Percentiles rank a stretch among this genome's conserved stretches.
Evolutionary conservation across 2,329 filamentous ascomycete genomes (phyloP).

Genomic region (Exophiala oligosperma): DNA sequence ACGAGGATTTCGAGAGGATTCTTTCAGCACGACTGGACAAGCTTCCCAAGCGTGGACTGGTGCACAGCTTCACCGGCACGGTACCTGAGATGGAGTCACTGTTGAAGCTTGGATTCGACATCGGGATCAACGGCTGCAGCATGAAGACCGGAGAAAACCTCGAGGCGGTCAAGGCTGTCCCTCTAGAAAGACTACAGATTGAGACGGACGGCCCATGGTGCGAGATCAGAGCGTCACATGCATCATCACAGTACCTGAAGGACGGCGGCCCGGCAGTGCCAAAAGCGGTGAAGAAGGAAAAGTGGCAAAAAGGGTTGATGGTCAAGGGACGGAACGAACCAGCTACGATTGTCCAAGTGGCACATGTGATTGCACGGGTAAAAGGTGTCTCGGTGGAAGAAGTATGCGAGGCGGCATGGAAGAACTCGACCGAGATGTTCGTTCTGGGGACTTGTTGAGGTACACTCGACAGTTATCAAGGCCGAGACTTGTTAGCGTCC

Average conservation of each 20-base stretch:
- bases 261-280: slow-evolving; percentile 66
- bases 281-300: slow-evolving; percentile 93
- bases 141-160: slow-evolving; percentile 94
- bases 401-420: slow-evolving; percentile 70
- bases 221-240: slow-evolving; percentile 86
- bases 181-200: slow-evolving; percentile 79
- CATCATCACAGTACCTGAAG: slow-evolving; percentile 69
- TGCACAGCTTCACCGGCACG: slow-evolving; percentile 94
- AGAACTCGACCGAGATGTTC: slow-evolving; percentile 78
- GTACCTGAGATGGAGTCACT: slow-evolving; percentile 79
- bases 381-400: slow-evolving; percentile 78
- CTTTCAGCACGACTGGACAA: slow-evolving; percentile 64
- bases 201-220: slow-evolving; percentile 98
- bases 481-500: background rate
- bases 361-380: slow-evolving; percentile 82
- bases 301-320: slow-evolving; percentile 83
- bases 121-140: slow-evolving; percentile 96
- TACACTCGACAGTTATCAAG: background rate
- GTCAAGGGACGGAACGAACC: slow-evolving; percentile 95
- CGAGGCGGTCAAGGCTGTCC: slow-evolving; percentile 76
- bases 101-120: slow-evolving; percentile 76
- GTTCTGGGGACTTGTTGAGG: slow-evolving; percentile 56
- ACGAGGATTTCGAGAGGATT: slow-evolving; percentile 76
- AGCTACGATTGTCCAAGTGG: slow-evolving; percentile 80
- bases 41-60: slow-evolving; percentile 75